Percentiles rank a stretch among this genome's conserved stretches.
Conservation (phyloP, 169 alveolate genomes). For the Plasmodium reichenowi region DNA sequence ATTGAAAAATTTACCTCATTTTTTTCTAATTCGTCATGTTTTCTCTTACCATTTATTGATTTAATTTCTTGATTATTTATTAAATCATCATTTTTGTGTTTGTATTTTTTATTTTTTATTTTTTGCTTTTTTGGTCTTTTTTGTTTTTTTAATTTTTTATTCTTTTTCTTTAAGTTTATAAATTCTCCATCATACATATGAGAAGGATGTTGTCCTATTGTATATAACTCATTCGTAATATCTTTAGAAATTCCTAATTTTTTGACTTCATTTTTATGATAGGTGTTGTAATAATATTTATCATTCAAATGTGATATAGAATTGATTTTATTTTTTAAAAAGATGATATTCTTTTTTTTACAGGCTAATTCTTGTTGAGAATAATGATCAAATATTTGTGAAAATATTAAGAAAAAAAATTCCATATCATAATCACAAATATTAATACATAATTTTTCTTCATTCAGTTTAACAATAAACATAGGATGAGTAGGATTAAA, state of each 20-base stretch:
- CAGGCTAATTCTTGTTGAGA: conserved; percentile 13
- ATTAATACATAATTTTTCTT: conserved; percentile 50
- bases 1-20: too few relatives aligned
- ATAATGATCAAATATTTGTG: conserved; percentile 58
- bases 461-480: conserved; percentile 45
- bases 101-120: not conserved
- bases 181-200: too few relatives aligned
- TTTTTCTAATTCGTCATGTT: too few relatives aligned
- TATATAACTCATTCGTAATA: not conserved
- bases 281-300: conserved; percentile 12
- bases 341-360: conserved; percentile 46
- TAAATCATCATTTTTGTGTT: not conserved
- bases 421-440: conserved; percentile 75
- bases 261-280: too few relatives aligned
- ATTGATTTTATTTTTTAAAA: conserved; percentile 67
- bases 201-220: not conserved
- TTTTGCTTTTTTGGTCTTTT: too few relatives aligned
- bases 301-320: conserved; percentile 30
- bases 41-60: too few relatives aligned
- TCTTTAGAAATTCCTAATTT: not conserved
- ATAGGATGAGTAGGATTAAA: conserved; percentile 65
- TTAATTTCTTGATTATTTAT: too few relatives aligned
- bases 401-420: conserved; percentile 46
- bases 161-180: too few relatives aligned
- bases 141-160: too few relatives aligned